Conservation (phyloP, 768 basidiomycete species). For the button mushroom (Agaricus bisporus) region DNA sequence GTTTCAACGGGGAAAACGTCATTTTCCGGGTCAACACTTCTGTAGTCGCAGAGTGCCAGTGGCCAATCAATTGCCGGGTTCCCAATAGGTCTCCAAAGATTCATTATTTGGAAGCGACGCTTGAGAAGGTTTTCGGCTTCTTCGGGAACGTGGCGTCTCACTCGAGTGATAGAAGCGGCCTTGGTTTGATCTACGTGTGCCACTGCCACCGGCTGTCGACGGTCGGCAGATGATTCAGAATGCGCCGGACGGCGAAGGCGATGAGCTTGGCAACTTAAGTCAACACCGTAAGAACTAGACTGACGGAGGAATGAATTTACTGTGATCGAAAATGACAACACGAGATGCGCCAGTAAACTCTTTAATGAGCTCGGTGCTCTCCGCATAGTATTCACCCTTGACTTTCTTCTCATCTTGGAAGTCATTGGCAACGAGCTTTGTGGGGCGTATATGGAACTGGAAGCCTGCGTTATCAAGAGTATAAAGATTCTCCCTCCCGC, state of each 20-base stretch:
- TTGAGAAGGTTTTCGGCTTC: conserved; percentile 29
- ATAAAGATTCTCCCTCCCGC: conserved; percentile 33
- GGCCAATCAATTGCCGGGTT: conserved; percentile 33
- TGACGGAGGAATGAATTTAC: too few species aligned
- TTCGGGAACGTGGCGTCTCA: conserved; percentile 30
- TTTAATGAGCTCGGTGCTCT: conserved; percentile 54
- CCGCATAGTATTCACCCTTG: conserved; percentile 42
- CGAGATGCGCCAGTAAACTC: too few species aligned
- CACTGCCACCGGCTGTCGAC: conserved; percentile 16
- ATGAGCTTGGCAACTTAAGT: too few species aligned
- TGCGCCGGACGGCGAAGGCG: conserved; percentile 13
- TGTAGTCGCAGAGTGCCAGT: conserved; percentile 34
- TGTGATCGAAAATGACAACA: conserved; percentile 56
- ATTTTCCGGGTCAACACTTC: conserved; percentile 29
- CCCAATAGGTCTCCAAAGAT: conserved; percentile 39
- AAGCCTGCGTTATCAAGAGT: too few species aligned
- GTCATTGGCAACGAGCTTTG: too few species aligned
- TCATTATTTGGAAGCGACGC: conserved; percentile 39
- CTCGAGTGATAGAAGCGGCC: conserved; percentile 26
- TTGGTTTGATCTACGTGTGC: conserved; percentile 37
- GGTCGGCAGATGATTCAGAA: conserved; percentile 7
- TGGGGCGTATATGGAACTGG: too few species aligned
- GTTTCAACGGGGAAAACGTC: conserved; percentile 40
- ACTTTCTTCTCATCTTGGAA: too few species aligned
- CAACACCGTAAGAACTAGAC: too few species aligned